Conservation (phyloP, 176 grass and related monocot genomes). For the Pontederia crassipes region DNA sequence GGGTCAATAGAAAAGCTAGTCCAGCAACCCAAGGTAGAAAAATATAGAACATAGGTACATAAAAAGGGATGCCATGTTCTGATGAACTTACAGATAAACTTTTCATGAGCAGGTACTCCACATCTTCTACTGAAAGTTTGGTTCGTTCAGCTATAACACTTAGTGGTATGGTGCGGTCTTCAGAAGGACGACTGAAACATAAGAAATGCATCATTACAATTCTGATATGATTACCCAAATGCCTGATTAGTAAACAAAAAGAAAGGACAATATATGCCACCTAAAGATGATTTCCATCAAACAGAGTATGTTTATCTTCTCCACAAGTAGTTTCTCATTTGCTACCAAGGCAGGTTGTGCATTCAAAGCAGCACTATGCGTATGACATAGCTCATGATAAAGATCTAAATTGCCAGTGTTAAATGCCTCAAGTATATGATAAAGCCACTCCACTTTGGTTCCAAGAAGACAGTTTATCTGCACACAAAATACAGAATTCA, state of each 20-base stretch:
- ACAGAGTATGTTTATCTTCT: conserved; percentile 95
- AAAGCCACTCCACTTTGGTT: conserved; percentile 87
- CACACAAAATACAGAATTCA: conserved; percentile 2
- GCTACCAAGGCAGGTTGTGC: conserved; percentile 81
- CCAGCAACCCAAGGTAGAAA: too few species aligned
- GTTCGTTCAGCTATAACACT: conserved; percentile 61
- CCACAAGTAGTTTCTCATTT: conserved; percentile 60
- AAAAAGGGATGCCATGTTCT: neutral
- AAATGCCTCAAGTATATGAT: conserved; percentile 84
- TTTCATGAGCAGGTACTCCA: conserved; percentile 93
- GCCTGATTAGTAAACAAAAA: conserved; percentile 8
- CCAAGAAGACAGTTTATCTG: conserved; percentile 93
- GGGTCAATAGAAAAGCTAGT: too few species aligned
- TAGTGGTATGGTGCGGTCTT: conserved; percentile 86
- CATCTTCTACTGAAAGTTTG: conserved; percentile 68
- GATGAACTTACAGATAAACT: conserved; percentile 72
- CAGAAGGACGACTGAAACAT: conserved; percentile 48
- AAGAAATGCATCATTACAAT: conserved; percentile 11
- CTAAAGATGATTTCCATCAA: conserved; percentile 99
- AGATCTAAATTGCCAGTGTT: conserved; percentile 63
- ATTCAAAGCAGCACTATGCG: conserved; percentile 71
- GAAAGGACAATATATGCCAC: conserved; percentile 22
- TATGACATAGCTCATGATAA: conserved; percentile 74
- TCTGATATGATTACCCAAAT: neutral
- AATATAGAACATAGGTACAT: neutral